Conservation (phyloP, 257 asterid species). For the Dorcoceras hygrometricum region DNA sequence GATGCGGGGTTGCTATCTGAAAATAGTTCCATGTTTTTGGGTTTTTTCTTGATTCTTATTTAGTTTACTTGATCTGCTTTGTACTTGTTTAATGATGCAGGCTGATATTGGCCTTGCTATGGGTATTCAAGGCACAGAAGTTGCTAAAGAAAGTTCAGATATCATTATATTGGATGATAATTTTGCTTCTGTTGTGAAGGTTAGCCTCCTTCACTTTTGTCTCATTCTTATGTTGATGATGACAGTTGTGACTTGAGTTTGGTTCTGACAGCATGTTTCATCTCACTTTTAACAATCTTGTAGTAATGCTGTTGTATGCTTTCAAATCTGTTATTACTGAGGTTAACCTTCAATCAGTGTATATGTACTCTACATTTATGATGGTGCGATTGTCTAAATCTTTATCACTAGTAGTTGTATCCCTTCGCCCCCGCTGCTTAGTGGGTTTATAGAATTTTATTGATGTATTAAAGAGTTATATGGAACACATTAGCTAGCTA, state of each 20-base stretch:
- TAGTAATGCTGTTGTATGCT: background rate
- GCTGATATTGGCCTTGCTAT: constrained; percentile 99
- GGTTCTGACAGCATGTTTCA: background rate
- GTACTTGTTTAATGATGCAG: constrained; percentile 37
- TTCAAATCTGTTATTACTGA: background rate
- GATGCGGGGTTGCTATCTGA: constrained; percentile 1
- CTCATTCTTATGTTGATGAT: constrained; percentile 5
- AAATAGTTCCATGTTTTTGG: background rate
- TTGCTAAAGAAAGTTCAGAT: constrained; percentile 98
- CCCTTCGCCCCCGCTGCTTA: background rate
- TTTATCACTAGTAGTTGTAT: background rate
- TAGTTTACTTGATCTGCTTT: constrained; percentile 16
- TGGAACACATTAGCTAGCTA: constrained; percentile 18
- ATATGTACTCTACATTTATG: background rate
- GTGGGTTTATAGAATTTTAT: background rate
- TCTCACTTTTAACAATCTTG: background rate
- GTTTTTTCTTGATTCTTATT: constrained; percentile 9
- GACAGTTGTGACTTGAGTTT: background rate
- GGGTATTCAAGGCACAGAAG: constrained; percentile 99
- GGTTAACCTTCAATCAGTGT: background rate
- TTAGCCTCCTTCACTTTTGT: constrained; percentile 39
- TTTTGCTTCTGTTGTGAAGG: constrained; percentile 96
- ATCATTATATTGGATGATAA: constrained; percentile 92
- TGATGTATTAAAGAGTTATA: background rate
- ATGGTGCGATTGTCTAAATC: background rate